Base-by-base conservation (phyloP, 2,329 filamentous ascomycete genomes). In the Diaporthe amygdali region DNA sequence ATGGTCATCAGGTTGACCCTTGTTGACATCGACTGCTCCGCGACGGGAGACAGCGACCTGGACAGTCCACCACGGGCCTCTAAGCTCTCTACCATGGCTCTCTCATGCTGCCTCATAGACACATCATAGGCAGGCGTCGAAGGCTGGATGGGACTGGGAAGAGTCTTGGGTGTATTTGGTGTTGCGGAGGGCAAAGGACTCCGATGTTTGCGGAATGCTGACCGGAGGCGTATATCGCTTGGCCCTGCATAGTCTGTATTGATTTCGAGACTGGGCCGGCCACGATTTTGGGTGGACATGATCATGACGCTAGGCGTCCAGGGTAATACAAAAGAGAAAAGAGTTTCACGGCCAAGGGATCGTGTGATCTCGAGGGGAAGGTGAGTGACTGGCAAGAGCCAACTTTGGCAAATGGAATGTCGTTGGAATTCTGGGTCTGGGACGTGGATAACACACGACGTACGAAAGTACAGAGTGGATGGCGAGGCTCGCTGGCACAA, bases 41-140 rank as follows among this genome's bases (percentile, higher is more conserved):
- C 76, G 27, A 79, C 77, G 5, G 81, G 76, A 9, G 76, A 75
- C 2, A 79, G 74, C 7, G 70, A 71, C 47, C 47, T 76, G 66
- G 74, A 72, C 49, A 74, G 49, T 34, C 72, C 74, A 41, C 54
- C 27, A 64, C 75, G 76, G 61, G 76, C 76, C 39, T 81, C 79
- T 6, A 82, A 74, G 34, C 78, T 79, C 44, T 81, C 79, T 14
- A 82, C 74, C 71, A 83, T 74, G 7, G 78, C 77, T 49, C 78
- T 77, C 69, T 83, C 80, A 59, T 82, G 81, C 59, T 77, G 77
- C 56, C 79, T 79, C 78, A 82, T 81, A 9, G 75, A 71, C 2
- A 74, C 75, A 73, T 83, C 81, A 56, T 80, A 78, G 20, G 71
- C 72, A n/a, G 76, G 74, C 9, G 77, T 75, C 12, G 78, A 75